These are phyloP conservation scores for Henckelia pumila DNA, from an alignment of 257 asterid species.

Conservation along the genomic window DNA sequence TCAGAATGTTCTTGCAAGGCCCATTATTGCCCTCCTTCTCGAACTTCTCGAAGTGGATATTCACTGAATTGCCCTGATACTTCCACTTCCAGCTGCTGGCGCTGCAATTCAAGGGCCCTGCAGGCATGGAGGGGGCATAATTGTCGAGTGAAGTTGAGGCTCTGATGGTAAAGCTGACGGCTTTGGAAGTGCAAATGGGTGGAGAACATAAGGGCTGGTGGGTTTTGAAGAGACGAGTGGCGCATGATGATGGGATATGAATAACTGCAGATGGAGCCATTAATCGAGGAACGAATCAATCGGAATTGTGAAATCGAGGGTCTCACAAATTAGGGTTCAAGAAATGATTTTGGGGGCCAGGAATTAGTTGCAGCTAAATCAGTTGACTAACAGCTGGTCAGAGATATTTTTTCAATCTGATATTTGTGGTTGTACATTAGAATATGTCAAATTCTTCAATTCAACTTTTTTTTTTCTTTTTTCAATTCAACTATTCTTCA, in stretches of 20 bases:
- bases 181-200: constrained; percentile 23
- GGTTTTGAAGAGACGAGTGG: constrained; percentile 27
- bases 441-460: too few species aligned
- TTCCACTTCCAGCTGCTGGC: constrained; percentile 69
- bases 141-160: constrained; percentile 50
- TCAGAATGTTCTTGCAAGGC: constrained; percentile 57
- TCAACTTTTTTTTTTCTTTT: too few species aligned
- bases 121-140: constrained; percentile 35
- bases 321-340: neutral
- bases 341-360: neutral
- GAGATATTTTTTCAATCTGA: too few species aligned
- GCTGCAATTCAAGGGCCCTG: constrained; percentile 28
- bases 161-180: constrained; percentile 29
- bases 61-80: constrained; percentile 57
- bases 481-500: too few species aligned
- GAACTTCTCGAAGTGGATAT: constrained; percentile 63
- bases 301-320: neutral
- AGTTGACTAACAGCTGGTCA: neutral
- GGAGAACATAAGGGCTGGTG: constrained; percentile 20
- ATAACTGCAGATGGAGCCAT: constrained; percentile 51
- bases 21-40: constrained; percentile 37
- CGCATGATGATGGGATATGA: constrained; percentile 36
- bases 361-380: neutral
- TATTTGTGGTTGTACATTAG: too few species aligned
- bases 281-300: constrained; percentile 8